Base-by-base conservation (phyloP, 345 rosid genomes). In the Hibiscus trionum region DNA sequence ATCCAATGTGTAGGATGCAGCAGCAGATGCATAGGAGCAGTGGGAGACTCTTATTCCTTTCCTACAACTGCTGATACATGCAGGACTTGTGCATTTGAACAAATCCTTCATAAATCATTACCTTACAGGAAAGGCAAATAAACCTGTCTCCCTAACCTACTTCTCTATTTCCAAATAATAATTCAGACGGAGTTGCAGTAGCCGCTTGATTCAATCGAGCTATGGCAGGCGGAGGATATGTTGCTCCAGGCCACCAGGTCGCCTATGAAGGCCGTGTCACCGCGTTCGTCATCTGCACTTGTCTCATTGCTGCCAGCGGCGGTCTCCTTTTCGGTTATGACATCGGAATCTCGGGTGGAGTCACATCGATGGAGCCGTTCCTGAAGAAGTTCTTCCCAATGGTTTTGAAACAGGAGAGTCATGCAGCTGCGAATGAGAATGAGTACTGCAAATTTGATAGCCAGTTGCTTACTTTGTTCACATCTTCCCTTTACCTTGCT, bases 311-410 rank as follows among this genome's bases (percentile, higher is more conserved):
- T 2, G 94, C 96, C 62, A 80, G 82, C 76, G 98, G 98, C 7
- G 96, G 98, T 77, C 93, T 90, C 75, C 80, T 93, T 68, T 90
- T 93, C 46, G 94, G 96, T 29, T 93, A 93, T 66, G 96, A 93
- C 76, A 75, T 90, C 3, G 97, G 96, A 8, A 90, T 92, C 78
- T 92, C 60, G 85, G 97, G 93, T 53, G 93, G 97, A n/a, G 97
- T 91, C 11, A 91, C 96, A 27, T 83, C 90, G 11, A 90, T 91
- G 97, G 87, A 85, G 35, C 76, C 87, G 2, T 91, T 90, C 70
- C 70, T 91, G 80, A 72, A 69, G 66, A 72, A 85, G 72, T 91
- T 91, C 61, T 91, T 90, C 78, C 97, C 93, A 1, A 2, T 64
- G 0, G 90, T 91, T 3, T 74, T 78, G 72, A 46, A 52, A 46